Evolutionary conservation across 305 asterid species (phyloP).

Genomic region (Rubia tinctorum): DNA sequence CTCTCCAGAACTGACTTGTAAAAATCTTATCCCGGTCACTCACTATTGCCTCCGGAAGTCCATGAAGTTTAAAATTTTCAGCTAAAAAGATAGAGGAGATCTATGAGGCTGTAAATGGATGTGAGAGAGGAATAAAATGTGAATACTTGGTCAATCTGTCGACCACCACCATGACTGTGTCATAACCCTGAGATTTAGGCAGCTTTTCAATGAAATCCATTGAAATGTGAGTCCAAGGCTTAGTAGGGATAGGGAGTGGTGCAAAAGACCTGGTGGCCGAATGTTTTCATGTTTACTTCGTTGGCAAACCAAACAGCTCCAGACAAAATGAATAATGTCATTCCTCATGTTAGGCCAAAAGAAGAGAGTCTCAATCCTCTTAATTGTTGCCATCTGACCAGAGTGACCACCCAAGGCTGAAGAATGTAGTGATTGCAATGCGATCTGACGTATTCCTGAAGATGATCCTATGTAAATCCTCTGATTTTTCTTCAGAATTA

Average conservation of each 20-base stretch:
- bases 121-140: not conserved
- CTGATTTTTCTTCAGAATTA: not conserved
- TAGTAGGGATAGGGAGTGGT: constrained; percentile 1
- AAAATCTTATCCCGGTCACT: not conserved
- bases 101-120: not conserved
- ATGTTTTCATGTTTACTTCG: not conserved
- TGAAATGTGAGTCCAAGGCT: not conserved
- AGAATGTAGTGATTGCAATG: not conserved
- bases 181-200: not conserved
- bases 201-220: constrained; percentile 12
- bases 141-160: not conserved
- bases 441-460: not conserved
- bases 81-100: not conserved
- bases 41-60: not conserved
- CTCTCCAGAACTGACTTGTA: constrained; percentile 4
- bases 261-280: not conserved
- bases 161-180: not conserved
- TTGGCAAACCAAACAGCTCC: constrained; percentile 1
- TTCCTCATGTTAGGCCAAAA: constrained; percentile 6
- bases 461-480: not conserved
- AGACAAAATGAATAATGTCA: not conserved
- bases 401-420: not conserved
- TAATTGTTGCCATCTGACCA: not conserved
- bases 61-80: not conserved
- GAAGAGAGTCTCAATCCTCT: not conserved